Percentiles rank a stretch among this genome's conserved stretches.
These are phyloP conservation scores for Kodamaea alishanica DNA, from an alignment of 1,139 yeast species.

Conservation along the genomic window DNA sequence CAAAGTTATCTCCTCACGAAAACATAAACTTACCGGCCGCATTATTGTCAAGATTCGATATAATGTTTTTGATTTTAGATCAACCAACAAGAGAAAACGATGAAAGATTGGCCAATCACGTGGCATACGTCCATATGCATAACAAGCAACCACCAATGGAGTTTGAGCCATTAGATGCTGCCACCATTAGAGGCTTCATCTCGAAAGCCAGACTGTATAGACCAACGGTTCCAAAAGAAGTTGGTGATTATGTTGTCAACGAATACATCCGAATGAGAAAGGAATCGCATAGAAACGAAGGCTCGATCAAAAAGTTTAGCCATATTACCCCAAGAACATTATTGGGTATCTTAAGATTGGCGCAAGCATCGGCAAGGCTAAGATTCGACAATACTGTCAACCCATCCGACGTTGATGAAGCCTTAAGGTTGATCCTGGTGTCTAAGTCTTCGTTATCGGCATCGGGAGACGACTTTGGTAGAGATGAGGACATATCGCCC, in stretches of 20 bases:
- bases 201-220: conserved; percentile 81
- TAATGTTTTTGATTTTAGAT: conserved; percentile 82
- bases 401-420: conserved; percentile 89
- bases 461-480: conserved; percentile 40
- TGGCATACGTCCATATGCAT: conserved; percentile 93
- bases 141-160: conserved; percentile 78
- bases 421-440: conserved; percentile 78
- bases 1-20: conserved; percentile 85
- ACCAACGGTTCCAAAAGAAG: conserved; percentile 83
- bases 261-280: conserved; percentile 90
- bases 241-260: conserved; percentile 83
- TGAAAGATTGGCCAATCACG: conserved; percentile 86
- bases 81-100: conserved; percentile 78
- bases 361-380: conserved; percentile 91
- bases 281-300: conserved; percentile 77
- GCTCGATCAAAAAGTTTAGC: conserved; percentile 73
- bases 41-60: conserved; percentile 88
- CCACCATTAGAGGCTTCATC: conserved; percentile 81
- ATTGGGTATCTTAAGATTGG: conserved; percentile 83
- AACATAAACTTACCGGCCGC: conserved; percentile 98
- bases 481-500: conserved; percentile 49
- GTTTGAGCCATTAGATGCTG: conserved; percentile 73
- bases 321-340: conserved; percentile 96
- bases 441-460: conserved; percentile 76
- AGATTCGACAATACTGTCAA: conserved; percentile 73